Percentiles rank a stretch among this genome's conserved stretches.
phyloP scores from a whole-genome alignment of 108 stramenopile genomes.

The Cyclotella choctawhatcheeana region DNA sequence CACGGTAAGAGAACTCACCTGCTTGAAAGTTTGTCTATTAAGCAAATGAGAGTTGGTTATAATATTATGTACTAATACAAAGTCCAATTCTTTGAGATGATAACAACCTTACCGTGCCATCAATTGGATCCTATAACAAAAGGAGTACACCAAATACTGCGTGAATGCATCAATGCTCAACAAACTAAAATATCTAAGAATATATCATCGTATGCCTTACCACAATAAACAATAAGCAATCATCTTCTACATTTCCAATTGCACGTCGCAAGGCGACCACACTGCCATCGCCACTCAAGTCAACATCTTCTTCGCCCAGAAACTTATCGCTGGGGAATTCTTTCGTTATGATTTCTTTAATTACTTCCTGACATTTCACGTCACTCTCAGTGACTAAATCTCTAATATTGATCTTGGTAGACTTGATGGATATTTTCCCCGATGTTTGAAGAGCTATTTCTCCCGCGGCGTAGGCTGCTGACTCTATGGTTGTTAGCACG shows the following conservation, averaged over 20 bases:
- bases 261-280: not conserved
- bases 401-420: constrained; percentile 50
- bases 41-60: not conserved
- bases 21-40: constrained; percentile 25
- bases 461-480: constrained; percentile 47
- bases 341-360: constrained; percentile 53
- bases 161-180: not conserved
- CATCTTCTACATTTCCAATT: constrained; percentile 52
- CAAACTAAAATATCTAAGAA: not conserved
- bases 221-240: constrained; percentile 71
- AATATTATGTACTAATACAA: not conserved
- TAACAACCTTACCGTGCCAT: constrained; percentile 56
- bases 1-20: constrained; percentile 17
- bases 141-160: too few relatives aligned
- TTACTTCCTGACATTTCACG: constrained; percentile 50
- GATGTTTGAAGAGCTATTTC: constrained; percentile 36
- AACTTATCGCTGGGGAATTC: constrained; percentile 71
- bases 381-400: constrained; percentile 65
- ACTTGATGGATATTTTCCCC: constrained; percentile 43
- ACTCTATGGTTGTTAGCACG: constrained; percentile 43
- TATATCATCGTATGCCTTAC: constrained; percentile 9
- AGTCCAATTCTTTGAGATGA: not conserved
- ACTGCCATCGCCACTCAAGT: not conserved
- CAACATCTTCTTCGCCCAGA: constrained; percentile 78
- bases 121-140: constrained; percentile 56